Base-by-base conservation (phyloP, 257 asterid genomes). In the Primulina tabacum region DNA sequence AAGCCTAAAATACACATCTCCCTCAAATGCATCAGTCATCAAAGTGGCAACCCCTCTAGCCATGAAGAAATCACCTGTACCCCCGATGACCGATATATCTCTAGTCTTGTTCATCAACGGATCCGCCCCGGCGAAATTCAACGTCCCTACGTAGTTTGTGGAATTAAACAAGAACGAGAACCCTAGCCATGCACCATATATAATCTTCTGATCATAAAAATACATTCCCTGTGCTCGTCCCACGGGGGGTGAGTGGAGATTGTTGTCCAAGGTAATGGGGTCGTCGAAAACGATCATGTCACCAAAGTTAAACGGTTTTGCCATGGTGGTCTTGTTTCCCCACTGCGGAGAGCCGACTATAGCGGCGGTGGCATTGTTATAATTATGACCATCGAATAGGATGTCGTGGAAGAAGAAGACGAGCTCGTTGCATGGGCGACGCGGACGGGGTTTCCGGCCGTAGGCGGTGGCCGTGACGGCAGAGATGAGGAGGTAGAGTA, bases 221-320 rank as follows among this genome's bases (percentile, higher is more conserved):
- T 84, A 84, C 35, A 84, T 68, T 28, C 89, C 89, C 60, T 84
- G 87, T 5, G 89, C 89, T 8, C 85, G 73, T 7, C 84, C 89
- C 8, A 84, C 84, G 1, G 83, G 77, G 0, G 68, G 30, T 1
- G 89, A 82, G 38, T 77, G 83, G 8, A 82, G 60, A 50, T 77
- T 78, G 52, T 75, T 76, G 60, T 82, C 89, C 8, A 78, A 17
- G 12, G 87, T 80, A 21, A 84, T 76, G 0, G 89, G 89, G 10
- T 84, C 87, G 43, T 84, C 78, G 71, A 84, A 84, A 0, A 82
- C 82, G 14, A 80, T 81, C 65, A 80, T 0, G 69, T 77, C 62
- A 0, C 87, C 89, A 14, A 84, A 84, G 64, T 80, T 82, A 74
- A 50, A 69, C 24, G 65, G 77, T 2, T 71, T 70, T 8, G 79